These are phyloP conservation scores for Dissophora ornata DNA, from an alignment of 192 early-diverging fungal genomes.

Conservation along the genomic window DNA sequence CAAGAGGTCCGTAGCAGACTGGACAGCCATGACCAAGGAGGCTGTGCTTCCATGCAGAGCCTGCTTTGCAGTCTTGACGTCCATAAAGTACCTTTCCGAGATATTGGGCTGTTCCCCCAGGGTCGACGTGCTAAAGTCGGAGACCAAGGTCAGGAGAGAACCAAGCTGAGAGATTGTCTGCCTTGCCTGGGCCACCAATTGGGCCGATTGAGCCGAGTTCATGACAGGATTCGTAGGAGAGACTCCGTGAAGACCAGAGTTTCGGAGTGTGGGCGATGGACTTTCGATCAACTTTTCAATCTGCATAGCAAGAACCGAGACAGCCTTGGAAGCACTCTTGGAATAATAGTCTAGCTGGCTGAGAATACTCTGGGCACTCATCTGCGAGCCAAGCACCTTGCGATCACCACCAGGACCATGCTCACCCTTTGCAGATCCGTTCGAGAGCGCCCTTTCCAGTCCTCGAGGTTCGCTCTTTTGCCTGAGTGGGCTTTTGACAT, in stretches of 20 bases:
- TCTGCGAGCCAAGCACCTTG: slow-evolving; percentile 47
- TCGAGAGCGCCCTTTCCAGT: slow-evolving; percentile 25
- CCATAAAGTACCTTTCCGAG: slow-evolving; percentile 49
- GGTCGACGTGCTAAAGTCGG: slow-evolving; percentile 48
- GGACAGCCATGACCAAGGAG: slow-evolving; percentile 67
- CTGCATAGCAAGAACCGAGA: slow-evolving; percentile 39
- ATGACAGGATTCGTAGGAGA: slow-evolving; percentile 31
- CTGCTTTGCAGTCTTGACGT: slow-evolving; percentile 71
- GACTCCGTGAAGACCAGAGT: slow-evolving; percentile 7
- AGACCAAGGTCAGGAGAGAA: slow-evolving; percentile 50
- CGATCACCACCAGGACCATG: slow-evolving; percentile 2
- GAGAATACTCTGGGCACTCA: slow-evolving; percentile 46
- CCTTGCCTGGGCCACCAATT: slow-evolving; percentile 50
- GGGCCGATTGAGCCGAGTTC: slow-evolving; percentile 51
- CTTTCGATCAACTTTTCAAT: slow-evolving; percentile 49
- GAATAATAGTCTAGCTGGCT: slow-evolving; percentile 53
- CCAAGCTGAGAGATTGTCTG: slow-evolving; percentile 56
- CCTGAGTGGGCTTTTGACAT: slow-evolving; percentile 39
- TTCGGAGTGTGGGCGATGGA: slow-evolving; percentile 7
- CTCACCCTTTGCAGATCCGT: slow-evolving; percentile 24
- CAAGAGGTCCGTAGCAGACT: slow-evolving; percentile 67
- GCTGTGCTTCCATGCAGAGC: slow-evolving; percentile 71
- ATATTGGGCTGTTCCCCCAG: slow-evolving; percentile 30
- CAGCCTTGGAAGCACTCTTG: slow-evolving; percentile 50
- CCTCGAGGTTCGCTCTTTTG: slow-evolving; percentile 1